Base-by-base conservation (phyloP, 2,329 filamentous ascomycete species). In the Aspergillus texensis region DNA sequence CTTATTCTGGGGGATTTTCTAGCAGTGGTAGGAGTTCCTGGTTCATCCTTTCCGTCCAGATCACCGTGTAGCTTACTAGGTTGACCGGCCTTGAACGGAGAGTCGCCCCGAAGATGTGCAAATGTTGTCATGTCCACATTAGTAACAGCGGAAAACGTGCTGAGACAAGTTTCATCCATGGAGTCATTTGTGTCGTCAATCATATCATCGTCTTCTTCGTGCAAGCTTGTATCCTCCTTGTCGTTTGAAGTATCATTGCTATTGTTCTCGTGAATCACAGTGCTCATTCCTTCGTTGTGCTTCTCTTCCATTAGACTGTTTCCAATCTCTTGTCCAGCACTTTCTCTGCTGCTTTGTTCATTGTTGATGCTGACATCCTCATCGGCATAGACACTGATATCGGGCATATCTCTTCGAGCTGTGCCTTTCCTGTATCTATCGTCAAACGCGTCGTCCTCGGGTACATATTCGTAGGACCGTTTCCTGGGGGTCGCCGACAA, bases 101-200 rank as follows among this genome's bases (percentile, higher is more conserved):
- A 90, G 65, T 90, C 87, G 10, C 69, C 67, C 61, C 89, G 88
- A 60, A 95, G 80, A 67, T 88, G 89, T 10, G 92, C 89, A 72
- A 96, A 93, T 71, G 89, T 89, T 24, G 93, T 95, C 87, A 95
- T 88, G 71, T 94, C 92, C 21, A 81, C 75, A 60, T 83, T 83
- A 6, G 93, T 93, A 60, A 97, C 88, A 10, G 92, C 93, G 1
- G 94, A 97, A 78, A 97, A 97, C 14, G 86, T 88, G 81, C 93
- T 97, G 75, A 96, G 91, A 72, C 80, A 79, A 12, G 81, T 81
- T 52, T 82, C 77, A 62, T 81, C 78, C 70, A 78, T 78, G 10
- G 71, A 65, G 53, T 79, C 75, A 28, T 76, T 61, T 58, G 68
- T 62, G 32, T 75, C 74, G 16, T 76, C 76, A 60, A 73, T 70